A percentile compares a stretch with the other conserved stretches of the same genome.
Conservation (phyloP, 2,329 filamentous ascomycete genomes). For the Microascus cirrosus region DNA sequence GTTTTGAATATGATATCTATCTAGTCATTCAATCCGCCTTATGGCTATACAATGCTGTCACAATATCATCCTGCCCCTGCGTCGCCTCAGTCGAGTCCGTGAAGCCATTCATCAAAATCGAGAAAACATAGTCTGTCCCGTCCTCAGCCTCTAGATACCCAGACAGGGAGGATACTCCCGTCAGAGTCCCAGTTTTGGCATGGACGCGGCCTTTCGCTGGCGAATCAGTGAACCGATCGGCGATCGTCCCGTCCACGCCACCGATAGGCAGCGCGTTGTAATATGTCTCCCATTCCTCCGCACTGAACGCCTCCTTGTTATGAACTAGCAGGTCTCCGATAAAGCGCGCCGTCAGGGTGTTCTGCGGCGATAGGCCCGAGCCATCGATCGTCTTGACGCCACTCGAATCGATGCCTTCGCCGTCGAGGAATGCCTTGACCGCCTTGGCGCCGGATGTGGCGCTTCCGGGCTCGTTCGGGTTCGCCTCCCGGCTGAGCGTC, state of each 20-base stretch:
- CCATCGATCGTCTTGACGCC: conserved; percentile 1
- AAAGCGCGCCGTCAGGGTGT: conserved; percentile 1
- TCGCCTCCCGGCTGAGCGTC: not conserved
- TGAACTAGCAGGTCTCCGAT: not conserved
- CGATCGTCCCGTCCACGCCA: conserved; percentile 1
- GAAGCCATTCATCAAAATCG: conserved; percentile 3
- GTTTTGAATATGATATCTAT: not conserved
- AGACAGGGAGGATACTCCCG: not conserved
- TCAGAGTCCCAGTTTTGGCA: conserved; percentile 2
- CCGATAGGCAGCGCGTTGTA: conserved; percentile 3
- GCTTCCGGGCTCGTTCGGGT: not conserved
- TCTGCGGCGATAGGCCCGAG: not conserved
- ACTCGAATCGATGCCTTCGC: not conserved
- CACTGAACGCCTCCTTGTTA: not conserved
- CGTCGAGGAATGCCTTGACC: not conserved
- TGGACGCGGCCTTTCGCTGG: not conserved
- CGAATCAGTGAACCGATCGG: not conserved
- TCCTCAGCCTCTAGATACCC: conserved; percentile 3
- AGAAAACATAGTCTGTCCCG: conserved; percentile 2
- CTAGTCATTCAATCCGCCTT: not conserved
- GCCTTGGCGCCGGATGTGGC: not conserved
- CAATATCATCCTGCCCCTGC: conserved; percentile 5
- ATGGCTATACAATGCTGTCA: not conserved
- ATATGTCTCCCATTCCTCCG: not conserved
- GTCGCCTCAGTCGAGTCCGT: conserved; percentile 1